phyloP scores from a whole-genome alignment of 2,329 filamentous ascomycete genomes.

The Keithomyces neogunnii region DNA sequence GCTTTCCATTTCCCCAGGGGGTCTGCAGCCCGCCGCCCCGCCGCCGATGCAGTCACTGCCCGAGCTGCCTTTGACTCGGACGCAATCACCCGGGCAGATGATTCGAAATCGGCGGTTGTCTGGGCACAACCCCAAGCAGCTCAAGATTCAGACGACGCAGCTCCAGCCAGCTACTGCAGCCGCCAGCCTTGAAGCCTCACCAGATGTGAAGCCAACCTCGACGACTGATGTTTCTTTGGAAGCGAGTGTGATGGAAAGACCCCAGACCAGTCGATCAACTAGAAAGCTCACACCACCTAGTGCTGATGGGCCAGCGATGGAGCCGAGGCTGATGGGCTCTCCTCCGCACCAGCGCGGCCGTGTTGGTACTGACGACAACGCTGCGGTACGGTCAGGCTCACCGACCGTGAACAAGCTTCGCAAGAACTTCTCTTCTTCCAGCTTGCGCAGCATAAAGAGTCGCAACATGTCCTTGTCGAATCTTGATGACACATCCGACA shows the following conservation, averaged over 20 bases:
- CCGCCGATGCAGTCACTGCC: slow-evolving; percentile 41
- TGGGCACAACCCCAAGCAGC: slow-evolving; percentile 67
- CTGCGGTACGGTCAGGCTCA: slow-evolving; percentile 39
- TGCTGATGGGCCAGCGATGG: slow-evolving; percentile 6
- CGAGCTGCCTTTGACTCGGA: slow-evolving; percentile 29
- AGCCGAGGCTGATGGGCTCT: slow-evolving; percentile 16
- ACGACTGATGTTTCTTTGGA: slow-evolving; percentile 9
- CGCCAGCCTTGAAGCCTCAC: slow-evolving; percentile 3
- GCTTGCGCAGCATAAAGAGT: slow-evolving; percentile 61
- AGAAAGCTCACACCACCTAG: slow-evolving; percentile 3
- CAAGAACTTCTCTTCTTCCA: slow-evolving; percentile 65
- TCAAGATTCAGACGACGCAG: slow-evolving; percentile 74
- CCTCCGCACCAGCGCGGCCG: slow-evolving; percentile 24
- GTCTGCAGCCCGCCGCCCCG: slow-evolving; percentile 26
- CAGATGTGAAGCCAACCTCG: slow-evolving; percentile 3
- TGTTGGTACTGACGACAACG: slow-evolving; percentile 27
- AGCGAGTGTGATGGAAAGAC: slow-evolving; percentile 3
- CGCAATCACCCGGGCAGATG: slow-evolving; percentile 31
- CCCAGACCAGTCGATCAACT: slow-evolving; percentile 2
- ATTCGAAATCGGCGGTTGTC: slow-evolving; percentile 74
- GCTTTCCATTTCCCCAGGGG: slow-evolving; percentile 9
- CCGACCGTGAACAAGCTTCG: slow-evolving; percentile 42
- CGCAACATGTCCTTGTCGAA: slow-evolving; percentile 64
- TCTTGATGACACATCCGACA: slow-evolving; percentile 53
- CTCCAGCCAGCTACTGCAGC: slow-evolving; percentile 14